Conservation (phyloP, 2,329 filamentous ascomycete genomes). For the Sporothrix sp. region DNA sequence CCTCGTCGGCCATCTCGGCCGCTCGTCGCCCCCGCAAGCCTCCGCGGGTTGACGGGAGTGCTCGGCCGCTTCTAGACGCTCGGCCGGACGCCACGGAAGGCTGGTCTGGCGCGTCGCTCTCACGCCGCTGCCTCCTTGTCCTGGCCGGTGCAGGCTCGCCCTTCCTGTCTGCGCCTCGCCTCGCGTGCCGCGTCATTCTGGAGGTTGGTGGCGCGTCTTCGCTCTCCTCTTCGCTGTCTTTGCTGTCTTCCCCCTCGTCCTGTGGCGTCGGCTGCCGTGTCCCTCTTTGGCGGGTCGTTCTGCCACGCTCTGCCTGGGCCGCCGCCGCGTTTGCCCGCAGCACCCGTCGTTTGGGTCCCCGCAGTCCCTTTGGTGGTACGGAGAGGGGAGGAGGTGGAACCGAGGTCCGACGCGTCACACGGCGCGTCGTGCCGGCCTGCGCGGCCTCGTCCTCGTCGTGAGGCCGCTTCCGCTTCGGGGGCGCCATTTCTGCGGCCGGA, state of each 20-base stretch:
- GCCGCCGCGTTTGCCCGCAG: slow-evolving; percentile 14
- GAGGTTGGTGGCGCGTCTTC: not conserved
- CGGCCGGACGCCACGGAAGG: no score
- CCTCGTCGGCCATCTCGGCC: not conserved
- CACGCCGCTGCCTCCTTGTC: slow-evolving; percentile 1
- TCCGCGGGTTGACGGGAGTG: no score
- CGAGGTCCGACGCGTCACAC: slow-evolving; percentile 28
- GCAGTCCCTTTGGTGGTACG: slow-evolving; percentile 23
- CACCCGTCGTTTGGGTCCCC: slow-evolving; percentile 21
- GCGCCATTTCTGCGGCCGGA: slow-evolving; percentile 17
- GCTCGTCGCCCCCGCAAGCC: no score
- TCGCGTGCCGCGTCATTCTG: not conserved
- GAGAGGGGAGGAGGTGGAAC: slow-evolving; percentile 27
- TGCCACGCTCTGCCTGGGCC: no score
- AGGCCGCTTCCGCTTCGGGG: slow-evolving; percentile 26
- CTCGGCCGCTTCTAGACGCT: no score
- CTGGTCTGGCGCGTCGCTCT: no score
- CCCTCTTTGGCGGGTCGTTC: not conserved
- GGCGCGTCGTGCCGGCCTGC: slow-evolving; percentile 19
- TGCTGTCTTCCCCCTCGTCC: not conserved
- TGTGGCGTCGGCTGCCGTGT: not conserved
- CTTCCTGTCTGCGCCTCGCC: not conserved
- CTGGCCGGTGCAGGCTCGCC: not conserved
- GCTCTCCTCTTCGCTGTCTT: not conserved
- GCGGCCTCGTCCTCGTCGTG: slow-evolving; percentile 14